These are phyloP conservation scores for Aspergillus taichungensis DNA, from an alignment of 495 filamentous ascomycete species.

Conservation along the genomic window DNA sequence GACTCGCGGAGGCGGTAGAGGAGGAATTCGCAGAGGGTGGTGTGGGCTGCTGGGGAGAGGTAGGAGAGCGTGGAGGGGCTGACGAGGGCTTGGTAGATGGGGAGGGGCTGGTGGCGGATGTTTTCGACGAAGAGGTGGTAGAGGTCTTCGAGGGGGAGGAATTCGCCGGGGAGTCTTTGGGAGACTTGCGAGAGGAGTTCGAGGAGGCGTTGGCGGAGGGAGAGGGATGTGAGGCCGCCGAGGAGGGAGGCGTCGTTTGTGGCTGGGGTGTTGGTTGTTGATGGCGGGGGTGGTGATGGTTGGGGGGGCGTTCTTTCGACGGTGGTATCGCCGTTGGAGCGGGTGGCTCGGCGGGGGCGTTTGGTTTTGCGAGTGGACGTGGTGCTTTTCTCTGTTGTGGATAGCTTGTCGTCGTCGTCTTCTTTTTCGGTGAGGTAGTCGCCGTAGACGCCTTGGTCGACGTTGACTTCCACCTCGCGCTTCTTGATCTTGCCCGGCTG, in stretches of 20 bases:
- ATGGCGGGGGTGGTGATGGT: not conserved
- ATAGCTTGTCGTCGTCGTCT: slow-evolving; percentile 30
- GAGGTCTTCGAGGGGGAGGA: slow-evolving; percentile 46
- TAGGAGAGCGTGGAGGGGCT: slow-evolving; percentile 42
- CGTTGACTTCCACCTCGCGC: slow-evolving; percentile 42
- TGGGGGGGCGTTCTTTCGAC: slow-evolving; percentile 11
- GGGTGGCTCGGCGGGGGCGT: slow-evolving; percentile 22
- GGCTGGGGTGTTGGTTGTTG: slow-evolving; percentile 1
- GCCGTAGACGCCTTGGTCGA: slow-evolving; percentile 49
- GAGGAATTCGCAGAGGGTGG: slow-evolving; percentile 57
- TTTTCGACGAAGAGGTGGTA: slow-evolving; percentile 60
- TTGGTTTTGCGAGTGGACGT: slow-evolving; percentile 6
- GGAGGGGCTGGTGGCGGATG: slow-evolving; percentile 56
- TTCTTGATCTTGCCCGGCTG: slow-evolving; percentile 23
- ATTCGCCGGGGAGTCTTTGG: slow-evolving; percentile 27
- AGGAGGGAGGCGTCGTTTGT: slow-evolving; percentile 22
- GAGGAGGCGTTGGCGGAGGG: slow-evolving; percentile 57
- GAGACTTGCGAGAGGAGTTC: slow-evolving; percentile 44
- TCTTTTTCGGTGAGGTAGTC: slow-evolving; percentile 45
- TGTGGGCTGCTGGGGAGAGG: slow-evolving; percentile 37
- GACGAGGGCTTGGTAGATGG: slow-evolving; percentile 65
- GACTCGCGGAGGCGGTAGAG: slow-evolving; percentile 53
- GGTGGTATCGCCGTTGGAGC: slow-evolving; percentile 2
- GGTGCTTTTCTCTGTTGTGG: not conserved
- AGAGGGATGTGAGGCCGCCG: slow-evolving; percentile 49